Evolutionary conservation across 2,329 filamentous ascomycete genomes (phyloP), one percentile per base, ranked within the genome.

Genomic region (Beauveria caledonica): DNA sequence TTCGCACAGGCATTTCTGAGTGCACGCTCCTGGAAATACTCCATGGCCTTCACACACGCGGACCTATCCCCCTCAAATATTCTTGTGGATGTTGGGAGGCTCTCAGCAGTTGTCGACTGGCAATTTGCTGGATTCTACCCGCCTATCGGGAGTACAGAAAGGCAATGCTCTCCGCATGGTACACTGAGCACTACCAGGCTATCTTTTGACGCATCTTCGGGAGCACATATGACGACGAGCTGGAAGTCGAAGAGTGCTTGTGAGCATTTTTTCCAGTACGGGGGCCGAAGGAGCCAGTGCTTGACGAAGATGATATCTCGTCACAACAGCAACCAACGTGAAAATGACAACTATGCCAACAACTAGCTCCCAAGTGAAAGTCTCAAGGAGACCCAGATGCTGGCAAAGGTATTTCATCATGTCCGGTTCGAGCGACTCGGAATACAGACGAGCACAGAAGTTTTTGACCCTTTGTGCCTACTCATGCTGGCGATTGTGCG

Each of bases 31-130:
- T 64, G 65, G 3, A 67, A 67, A 11, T 68, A 73, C 56, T 60
- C 62, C 19, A 68, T 70, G 9, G 63, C 70, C 7, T 74, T 74
- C 27, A 72, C 71, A 5, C 72, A 73, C 56, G 69, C 68, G 1
- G 71, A 73, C 48, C 66, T 74, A 5, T 71, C 71, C 50, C 63
- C 68, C 1, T 64, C 69, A 3, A 74, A 73, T 50, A 73, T 74
- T 19, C 60, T 74, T 8, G 64, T 74, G 10, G 33, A 44, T 25
- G 25, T 10, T 27, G 46, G 54, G 13, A 48, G 60, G 42, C 68
- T 79, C 17, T 69, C 69, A 46, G 78, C 72, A 3, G 71, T 81
- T 23, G 61, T 80, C 25, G 78, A 80, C 63, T 80, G 77, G 77
- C 77, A 80, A 64, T 69, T 72, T 33, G 69, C 74, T 23, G 77